Evolutionary conservation across 164 flowering plant species (phyloP), one percentile per base, ranked within the genome.

Genomic region (Vitis rupestris): DNA sequence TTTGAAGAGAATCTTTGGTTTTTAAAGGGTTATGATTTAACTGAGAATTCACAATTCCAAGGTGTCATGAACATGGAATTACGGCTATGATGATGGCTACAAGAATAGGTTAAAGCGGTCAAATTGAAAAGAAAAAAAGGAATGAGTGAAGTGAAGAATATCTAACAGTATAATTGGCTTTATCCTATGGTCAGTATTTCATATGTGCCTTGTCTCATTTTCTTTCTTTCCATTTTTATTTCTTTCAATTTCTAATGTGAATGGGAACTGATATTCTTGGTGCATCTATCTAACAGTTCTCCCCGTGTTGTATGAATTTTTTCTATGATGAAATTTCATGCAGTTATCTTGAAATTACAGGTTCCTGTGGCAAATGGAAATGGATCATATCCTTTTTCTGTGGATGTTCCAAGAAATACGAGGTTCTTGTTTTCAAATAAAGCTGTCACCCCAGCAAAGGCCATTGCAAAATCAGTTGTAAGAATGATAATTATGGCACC

Each of bases 321-420:
- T 23, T 50, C 16, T 44, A 11, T 65, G 17, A 53, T 50, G 29
- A n/a, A 27, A 51, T 52, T 52, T 30, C 56, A 50, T 59, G 8
- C 48, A 31, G 31, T 19, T 65, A 19, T 61, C 9, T 75, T 37
- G 64, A 69, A 59, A 17, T 64, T 52, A 8, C 75, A 92, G 99
- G 97, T 96, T 76, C 99, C 99, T 78, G 93, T 96, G 67, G 98
- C 97, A 74, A 93, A 79, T 85, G 93, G 95, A 71, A 82, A 75
- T 83, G 97, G 91, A 65, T 86, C 94, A 48, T 86, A 85, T 77
- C 99, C 99, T 51, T 96, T 82, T 76, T 79, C 97, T 61, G 79
- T 88, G 57, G 90, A 89, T 88, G 99, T 90, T 79, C 97, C 99
- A 3, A 83, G 97, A 80, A 87, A 93, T 83, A 93, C 94, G 55